These are phyloP conservation scores for Rubus parviflorus DNA, from an alignment of 306 rosid genomes.

Conservation along the genomic window DNA sequence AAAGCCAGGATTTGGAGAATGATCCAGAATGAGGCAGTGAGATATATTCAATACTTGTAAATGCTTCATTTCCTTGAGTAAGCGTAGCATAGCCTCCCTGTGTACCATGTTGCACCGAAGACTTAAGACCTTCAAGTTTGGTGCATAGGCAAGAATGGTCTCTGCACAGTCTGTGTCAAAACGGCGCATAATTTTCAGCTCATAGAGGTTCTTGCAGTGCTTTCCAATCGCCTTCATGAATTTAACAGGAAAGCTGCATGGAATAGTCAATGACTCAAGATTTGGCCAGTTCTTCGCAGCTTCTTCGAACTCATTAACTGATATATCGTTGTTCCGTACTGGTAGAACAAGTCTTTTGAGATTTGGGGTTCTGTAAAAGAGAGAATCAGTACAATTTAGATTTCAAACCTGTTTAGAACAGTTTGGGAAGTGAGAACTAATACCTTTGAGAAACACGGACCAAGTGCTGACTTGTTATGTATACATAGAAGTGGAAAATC, in stretches of 20 bases:
- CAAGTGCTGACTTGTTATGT: not conserved
- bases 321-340: not conserved
- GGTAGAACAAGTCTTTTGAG: constrained; percentile 39
- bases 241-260: not conserved
- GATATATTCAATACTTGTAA: constrained; percentile 30
- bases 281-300: constrained; percentile 29
- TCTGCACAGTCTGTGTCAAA: constrained; percentile 3
- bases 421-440: not conserved
- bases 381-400: not conserved
- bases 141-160: not conserved
- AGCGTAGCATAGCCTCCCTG: constrained; percentile 3
- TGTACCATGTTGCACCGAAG: not conserved
- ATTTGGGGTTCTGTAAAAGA: constrained; percentile 23
- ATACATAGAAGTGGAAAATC: constrained; percentile 13
- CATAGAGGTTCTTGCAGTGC: constrained; percentile 17
- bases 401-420: not conserved
- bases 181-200: constrained; percentile 16
- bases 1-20: not conserved
- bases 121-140: constrained; percentile 26
- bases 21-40: constrained; percentile 16
- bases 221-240: not conserved
- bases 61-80: not conserved
- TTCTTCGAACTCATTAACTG: not conserved
- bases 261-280: constrained; percentile 35
- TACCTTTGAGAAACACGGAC: constrained; percentile 4